These are phyloP conservation scores for Protomyces arabidopsidicola DNA, from an alignment of 1,139 yeast genomes.

Conservation along the genomic window DNA sequence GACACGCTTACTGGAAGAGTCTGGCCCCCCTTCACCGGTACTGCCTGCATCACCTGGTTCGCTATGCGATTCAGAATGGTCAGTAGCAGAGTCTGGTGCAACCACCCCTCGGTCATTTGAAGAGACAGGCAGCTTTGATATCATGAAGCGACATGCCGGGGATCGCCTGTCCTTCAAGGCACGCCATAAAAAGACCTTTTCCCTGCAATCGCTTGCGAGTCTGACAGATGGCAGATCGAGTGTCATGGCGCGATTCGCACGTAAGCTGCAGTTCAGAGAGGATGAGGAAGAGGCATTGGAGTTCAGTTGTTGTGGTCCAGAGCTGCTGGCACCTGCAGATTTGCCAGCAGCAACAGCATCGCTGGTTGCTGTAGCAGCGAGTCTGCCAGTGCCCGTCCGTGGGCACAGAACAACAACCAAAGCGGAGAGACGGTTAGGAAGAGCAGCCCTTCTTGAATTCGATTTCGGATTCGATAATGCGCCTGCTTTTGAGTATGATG, in stretches of 20 bases:
- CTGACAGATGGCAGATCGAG: background rate
- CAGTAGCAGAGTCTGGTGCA: background rate
- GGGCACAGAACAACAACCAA: background rate
- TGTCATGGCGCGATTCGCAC: background rate
- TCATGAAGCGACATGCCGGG: background rate
- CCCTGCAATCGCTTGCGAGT: background rate
- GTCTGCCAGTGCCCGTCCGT: background rate
- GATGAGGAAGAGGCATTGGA: background rate
- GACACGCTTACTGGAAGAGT: background rate
- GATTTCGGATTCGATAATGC: constrained; percentile 67
- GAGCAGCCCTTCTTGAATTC: constrained; percentile 49
- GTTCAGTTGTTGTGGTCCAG: background rate
- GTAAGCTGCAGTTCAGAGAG: background rate
- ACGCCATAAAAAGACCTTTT: background rate
- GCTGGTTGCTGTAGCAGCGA: no score
- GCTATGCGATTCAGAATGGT: background rate
- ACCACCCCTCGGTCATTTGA: background rate
- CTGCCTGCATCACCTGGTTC: background rate
- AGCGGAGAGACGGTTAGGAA: background rate
- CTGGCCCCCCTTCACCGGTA: background rate
- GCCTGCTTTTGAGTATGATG: constrained; percentile 44
- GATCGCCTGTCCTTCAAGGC: background rate
- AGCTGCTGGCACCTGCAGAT: background rate
- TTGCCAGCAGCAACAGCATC: background rate
- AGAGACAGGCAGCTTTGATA: background rate